Base-by-base conservation (phyloP, 805 yeast genomes). In the Hermanozyma aechmeae region DNA sequence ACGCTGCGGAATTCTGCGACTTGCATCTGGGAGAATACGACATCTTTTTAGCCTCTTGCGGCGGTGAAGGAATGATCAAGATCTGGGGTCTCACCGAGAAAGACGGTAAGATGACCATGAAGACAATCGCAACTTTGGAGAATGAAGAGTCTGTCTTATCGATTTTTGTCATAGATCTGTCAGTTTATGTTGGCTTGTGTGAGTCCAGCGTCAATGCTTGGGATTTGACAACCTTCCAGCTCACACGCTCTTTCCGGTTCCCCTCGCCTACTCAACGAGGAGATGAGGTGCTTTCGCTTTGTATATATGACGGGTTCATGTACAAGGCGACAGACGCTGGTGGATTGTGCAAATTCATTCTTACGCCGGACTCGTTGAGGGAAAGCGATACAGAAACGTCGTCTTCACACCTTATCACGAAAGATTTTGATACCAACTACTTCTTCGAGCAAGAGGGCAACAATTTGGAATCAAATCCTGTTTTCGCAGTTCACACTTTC, bases 151-250 rank as follows among this genome's bases (percentile, higher is more conserved):
- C 84, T 6, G 78, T 87, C 3, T 56, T 87, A 16, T 79, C 93
- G 0, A 69, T 85, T 61, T 61, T 78, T 3, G 56, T 73, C 6
- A 58, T 65, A 20, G 76, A 73, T 23, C 72, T 85, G 25, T 82
- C 79, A 43, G 51, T 92, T 6, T 89, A 84, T 52, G 83, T 89
- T 46, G 97, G 97, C 0, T 54, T 85, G 16, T 68, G 77, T 8
- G 73, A 73, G 33, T 92, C 95, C 7, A 61, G 64, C 15, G 67
- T 89, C n/a, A 75, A 78, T 32, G 75, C 84, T 5, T 82, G 95
- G 85, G 97, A 92, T 43, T 58, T 89, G 27, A 76, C 79, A 27
- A 86, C 97, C 0, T 67, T 68, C 30, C 97, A 89, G 49, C 56
- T 77, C 35, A 65, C 71, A 21, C 53, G 72, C 21, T 58, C 71